These are phyloP conservation scores for Apiospora aurea DNA, from an alignment of 2,329 filamentous ascomycete species.

Conservation along the genomic window DNA sequence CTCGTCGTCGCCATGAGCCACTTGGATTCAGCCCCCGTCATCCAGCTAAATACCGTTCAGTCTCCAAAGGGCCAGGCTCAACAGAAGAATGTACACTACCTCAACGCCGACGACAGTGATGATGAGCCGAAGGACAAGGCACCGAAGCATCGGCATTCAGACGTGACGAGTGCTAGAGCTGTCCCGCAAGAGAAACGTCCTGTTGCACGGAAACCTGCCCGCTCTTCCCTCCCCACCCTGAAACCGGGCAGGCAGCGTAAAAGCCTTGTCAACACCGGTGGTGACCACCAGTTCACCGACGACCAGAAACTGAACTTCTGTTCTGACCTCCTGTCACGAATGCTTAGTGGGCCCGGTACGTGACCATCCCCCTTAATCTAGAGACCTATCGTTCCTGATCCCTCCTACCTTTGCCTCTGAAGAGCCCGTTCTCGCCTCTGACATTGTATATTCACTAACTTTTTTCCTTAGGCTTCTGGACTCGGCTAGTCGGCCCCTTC, in stretches of 20 bases:
- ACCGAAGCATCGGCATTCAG: slow-evolving; percentile 51
- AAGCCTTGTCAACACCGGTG: slow-evolving; percentile 34
- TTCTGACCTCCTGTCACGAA: slow-evolving; percentile 62
- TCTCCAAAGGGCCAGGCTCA: slow-evolving; percentile 33
- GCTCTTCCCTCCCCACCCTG: slow-evolving; percentile 40
- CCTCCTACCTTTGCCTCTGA: background rate
- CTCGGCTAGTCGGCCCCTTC: slow-evolving; percentile 69
- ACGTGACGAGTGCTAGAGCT: slow-evolving; percentile 36
- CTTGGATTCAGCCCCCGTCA: slow-evolving; percentile 50
- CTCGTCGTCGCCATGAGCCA: slow-evolving; percentile 69
- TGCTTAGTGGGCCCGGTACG: slow-evolving; percentile 67
- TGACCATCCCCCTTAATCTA: too few species aligned
- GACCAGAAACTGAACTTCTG: slow-evolving; percentile 64
- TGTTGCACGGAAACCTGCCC: slow-evolving; percentile 34
- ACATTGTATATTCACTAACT: slow-evolving; percentile 18
- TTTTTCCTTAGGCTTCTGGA: slow-evolving; percentile 63
- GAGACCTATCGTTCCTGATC: background rate
- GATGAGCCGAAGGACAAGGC: slow-evolving; percentile 41
- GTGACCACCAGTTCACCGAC: slow-evolving; percentile 43
- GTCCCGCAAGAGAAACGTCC: slow-evolving; percentile 26
- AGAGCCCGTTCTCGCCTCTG: background rate
- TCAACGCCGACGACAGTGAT: slow-evolving; percentile 52
- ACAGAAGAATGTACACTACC: slow-evolving; percentile 58
- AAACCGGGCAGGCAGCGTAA: slow-evolving; percentile 44
- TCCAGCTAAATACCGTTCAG: slow-evolving; percentile 38